Evolutionary conservation across 352 stramenopile genomes (phyloP), one percentile per base, ranked within the genome.

Genomic region (Phytopythium mirpurense): DNA sequence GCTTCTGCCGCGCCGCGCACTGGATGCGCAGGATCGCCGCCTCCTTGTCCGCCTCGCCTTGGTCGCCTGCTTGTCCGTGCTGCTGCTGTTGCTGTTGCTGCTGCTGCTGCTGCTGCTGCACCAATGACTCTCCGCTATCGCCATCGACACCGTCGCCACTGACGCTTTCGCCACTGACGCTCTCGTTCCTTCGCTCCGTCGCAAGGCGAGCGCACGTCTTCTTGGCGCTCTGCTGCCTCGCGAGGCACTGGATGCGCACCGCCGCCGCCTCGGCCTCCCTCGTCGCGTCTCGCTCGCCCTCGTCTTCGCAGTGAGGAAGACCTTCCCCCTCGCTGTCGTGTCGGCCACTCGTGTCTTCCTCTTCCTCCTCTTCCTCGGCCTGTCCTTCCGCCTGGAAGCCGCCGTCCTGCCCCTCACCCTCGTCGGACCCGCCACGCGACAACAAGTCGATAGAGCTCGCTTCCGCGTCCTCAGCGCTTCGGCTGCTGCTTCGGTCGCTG

Each of bases 1-100:
- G 67, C 34, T 70, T 65, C 55, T 85, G 73, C 3, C 76, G 66
- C 6, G 70, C 68, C 16, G 70, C 69, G 47, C 78, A 87, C 55
- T 89, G 76, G 44, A 89, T 89, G 3, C 63, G 62, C 21, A 79
- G 18, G 23, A 67, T 49, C 0, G 67, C 74, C 21, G 54, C 65
- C 11, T 65, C 61, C 40, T 63, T 56, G 11, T 63, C 46, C 0
- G 19, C 32, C 46, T 59, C 37, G 29, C 29, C 16, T 11, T 24
- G n/a, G 5, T 32, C 48, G 5, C 9, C 29, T 9, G 5, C 29
- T 32, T 37, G 0, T 19, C 50, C 10, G n/a, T 21, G 15, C 5
- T 15, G 16, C 19, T 49, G 26, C 16, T 16, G n/a, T 10, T 49
- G 24, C 16, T 32, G 40, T 11, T 44, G 9, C 2, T 49, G 5